These are phyloP conservation scores for Cokeromyces recurvatus DNA, from an alignment of 371 early-diverging fungal genomes.

Conservation along the genomic window DNA sequence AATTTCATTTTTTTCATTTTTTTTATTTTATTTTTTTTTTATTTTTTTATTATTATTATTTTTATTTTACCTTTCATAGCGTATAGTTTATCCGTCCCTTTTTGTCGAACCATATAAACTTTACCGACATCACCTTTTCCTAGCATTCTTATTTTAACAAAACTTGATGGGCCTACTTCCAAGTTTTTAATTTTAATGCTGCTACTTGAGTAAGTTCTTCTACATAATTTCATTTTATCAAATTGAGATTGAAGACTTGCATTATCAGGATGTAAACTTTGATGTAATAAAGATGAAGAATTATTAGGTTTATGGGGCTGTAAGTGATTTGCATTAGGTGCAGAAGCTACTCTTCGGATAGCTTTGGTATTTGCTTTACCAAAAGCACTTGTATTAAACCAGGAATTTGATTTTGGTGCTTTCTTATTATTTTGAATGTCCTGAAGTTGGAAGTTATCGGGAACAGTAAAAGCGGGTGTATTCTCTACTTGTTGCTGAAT, in stretches of 20 bases:
- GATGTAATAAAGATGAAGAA: background rate
- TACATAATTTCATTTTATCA: conserved; percentile 20
- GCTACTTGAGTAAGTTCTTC: conserved; percentile 69
- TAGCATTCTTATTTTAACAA: conserved; percentile 77
- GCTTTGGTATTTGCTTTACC: conserved; percentile 19
- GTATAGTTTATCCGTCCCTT: conserved; percentile 76
- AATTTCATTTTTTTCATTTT: background rate
- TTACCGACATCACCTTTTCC: conserved; percentile 97
- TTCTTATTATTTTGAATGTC: conserved; percentile 12
- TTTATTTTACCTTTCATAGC: conserved; percentile 82
- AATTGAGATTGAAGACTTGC: background rate
- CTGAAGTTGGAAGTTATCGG: conserved; percentile 29
- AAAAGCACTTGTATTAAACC: conserved; percentile 28
- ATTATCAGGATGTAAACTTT: background rate
- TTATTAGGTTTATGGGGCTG: conserved; percentile 3
- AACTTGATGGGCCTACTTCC: conserved; percentile 80
- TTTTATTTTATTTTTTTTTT: conserved; percentile 1
- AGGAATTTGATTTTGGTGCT: conserved; percentile 39
- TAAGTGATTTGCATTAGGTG: conserved; percentile 46
- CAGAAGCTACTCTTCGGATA: conserved; percentile 57
- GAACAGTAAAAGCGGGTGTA: conserved; percentile 25
- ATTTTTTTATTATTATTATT: conserved; percentile 2
- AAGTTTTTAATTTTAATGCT: conserved; percentile 70
- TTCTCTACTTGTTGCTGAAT: conserved; percentile 1
- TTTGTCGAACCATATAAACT: conserved; percentile 91